Base-by-base conservation (phyloP, 805 yeast genomes). In the Saccharomyces kudriavzevii region DNA sequence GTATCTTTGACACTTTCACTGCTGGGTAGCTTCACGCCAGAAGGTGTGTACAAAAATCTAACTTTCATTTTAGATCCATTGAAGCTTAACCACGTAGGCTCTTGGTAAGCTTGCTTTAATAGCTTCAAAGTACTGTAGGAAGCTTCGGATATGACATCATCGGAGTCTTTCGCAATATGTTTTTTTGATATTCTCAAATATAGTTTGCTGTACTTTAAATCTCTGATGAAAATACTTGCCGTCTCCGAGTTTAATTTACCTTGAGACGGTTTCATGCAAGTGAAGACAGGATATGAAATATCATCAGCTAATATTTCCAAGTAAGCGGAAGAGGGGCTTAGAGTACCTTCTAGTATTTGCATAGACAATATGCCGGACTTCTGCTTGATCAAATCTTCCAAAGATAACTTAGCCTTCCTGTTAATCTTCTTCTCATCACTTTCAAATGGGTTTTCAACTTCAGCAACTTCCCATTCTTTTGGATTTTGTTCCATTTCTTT, bases 281-380 rank as follows among this genome's bases (percentile, higher is more conserved):
- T 74, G 53, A 79, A 81, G 2, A 81, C 75, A 1, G 94, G 89
- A 50, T 74, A 77, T 1, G 77, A 74, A 43, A 75, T 72, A 61
- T 87, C 91, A 68, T 87, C 95, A 56, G 85, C 75, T 51, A 84
- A 71, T 14, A 81, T 70, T 58, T 84, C 87, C 30, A 86, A 73
- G 58, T 67, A 80, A 4, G 77, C 65, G 49, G 79, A 82, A 1
- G 80, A 70, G 58, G 71, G 76, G 50, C 72, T 65, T 49, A 84
- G 73, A 10, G 62, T 64, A 52, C 87, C 91, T 9, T 69, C 65
- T 8, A 76, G 47, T 24, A 87, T 55, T 60, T 81, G 81, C 43
- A 85, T 76, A 30, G 79, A 76, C 49, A 86, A 63, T 45, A 78
- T 75, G 72, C 95, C 95, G 26, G 87, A 76, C 62, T 84, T 78